These are phyloP conservation scores for Breviolum minutum DNA, from an alignment of 73 alveolate genomes.

Conservation along the genomic window DNA sequence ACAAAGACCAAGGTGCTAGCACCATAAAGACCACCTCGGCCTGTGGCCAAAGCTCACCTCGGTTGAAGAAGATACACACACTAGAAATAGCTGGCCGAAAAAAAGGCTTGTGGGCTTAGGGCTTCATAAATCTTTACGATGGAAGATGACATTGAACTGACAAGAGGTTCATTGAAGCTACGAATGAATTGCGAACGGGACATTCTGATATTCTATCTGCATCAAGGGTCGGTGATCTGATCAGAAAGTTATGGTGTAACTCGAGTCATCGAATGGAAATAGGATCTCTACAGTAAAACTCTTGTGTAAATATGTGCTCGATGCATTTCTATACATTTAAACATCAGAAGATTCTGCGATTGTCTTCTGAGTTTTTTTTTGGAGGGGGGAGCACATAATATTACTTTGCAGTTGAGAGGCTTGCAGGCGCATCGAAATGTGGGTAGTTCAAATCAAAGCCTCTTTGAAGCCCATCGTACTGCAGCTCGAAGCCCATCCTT, in stretches of 20 bases:
- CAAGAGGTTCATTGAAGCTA: too few relatives aligned
- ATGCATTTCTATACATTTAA: too few relatives aligned
- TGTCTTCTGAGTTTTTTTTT: background rate
- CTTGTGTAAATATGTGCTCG: too few relatives aligned
- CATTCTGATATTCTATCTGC: too few relatives aligned
- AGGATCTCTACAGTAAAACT: too few relatives aligned
- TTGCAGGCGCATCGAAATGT: constrained; percentile 32
- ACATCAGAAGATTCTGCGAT: background rate
- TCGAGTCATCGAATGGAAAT: too few relatives aligned
- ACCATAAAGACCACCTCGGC: constrained; percentile 28
- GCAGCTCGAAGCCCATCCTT: constrained; percentile 92
- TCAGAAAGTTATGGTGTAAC: too few relatives aligned
- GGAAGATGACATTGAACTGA: too few relatives aligned
- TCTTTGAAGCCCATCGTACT: constrained; percentile 74
- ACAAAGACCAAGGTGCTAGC: background rate
- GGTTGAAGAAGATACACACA: background rate
- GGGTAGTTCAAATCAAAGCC: constrained; percentile 70
- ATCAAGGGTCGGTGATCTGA: too few relatives aligned
- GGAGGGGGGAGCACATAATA: background rate
- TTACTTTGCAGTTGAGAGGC: background rate
- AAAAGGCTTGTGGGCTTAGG: background rate
- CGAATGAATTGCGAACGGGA: too few relatives aligned
- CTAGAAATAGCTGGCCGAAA: background rate
- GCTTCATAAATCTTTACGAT: too few relatives aligned
- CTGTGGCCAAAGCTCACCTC: constrained; percentile 79